phyloP scores from a whole-genome alignment of 73 alveolate species.

The Paramecium tetraurelia region DNA sequence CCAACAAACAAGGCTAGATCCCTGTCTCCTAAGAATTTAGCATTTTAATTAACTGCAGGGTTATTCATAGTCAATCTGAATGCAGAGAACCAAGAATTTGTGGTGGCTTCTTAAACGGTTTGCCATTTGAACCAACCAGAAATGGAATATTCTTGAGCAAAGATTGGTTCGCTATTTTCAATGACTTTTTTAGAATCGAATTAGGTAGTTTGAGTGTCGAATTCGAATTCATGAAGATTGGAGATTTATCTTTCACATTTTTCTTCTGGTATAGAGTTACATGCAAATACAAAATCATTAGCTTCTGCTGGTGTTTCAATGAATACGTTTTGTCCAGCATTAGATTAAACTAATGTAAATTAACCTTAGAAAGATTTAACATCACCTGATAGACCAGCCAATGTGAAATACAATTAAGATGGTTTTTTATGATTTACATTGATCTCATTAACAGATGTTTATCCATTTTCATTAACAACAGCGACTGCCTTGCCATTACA shows the following conservation, averaged over 20 bases:
- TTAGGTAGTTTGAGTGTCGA: neutral
- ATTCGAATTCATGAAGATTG: conserved; percentile 33
- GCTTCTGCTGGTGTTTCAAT: neutral
- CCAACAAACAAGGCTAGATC: conserved; percentile 34
- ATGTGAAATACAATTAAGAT: neutral
- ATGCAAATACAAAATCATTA: neutral
- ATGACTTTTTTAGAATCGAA: neutral
- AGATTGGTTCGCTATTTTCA: neutral
- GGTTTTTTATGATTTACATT: neutral
- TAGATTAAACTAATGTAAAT: neutral
- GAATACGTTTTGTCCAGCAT: neutral
- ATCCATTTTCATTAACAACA: neutral
- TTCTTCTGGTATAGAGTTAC: neutral
- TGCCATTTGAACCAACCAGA: conserved; percentile 52
- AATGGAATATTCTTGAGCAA: conserved; percentile 17
- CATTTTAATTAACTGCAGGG: neutral
- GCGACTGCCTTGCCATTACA: conserved; percentile 7
- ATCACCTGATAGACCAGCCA: neutral
- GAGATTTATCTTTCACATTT: neutral
- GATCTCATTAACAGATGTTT: neutral
- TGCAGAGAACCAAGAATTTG: conserved; percentile 33
- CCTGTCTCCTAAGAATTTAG: conserved; percentile 33
- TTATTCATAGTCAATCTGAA: conserved; percentile 14
- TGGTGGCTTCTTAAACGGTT: neutral
- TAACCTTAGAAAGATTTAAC: neutral